phyloP scores from a whole-genome alignment of 768 basidiomycete genomes.

The Pulveroboletus ravenelii region DNA sequence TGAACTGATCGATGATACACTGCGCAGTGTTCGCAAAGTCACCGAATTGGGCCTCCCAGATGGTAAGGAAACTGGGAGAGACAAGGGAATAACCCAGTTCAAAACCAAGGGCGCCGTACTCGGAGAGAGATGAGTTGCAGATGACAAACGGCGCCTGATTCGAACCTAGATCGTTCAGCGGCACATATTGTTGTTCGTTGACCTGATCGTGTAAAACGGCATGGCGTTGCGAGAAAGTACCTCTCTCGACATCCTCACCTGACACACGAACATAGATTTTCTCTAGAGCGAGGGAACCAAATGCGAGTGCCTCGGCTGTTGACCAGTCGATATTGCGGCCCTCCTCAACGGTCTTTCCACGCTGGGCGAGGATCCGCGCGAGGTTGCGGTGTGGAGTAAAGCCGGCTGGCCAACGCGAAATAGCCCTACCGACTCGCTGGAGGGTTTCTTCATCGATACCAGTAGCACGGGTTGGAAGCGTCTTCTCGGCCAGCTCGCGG shows the following conservation, averaged over 20 bases:
- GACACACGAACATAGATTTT: slow-evolving; percentile 92
- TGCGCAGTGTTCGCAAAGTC: slow-evolving; percentile 98
- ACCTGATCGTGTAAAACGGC: slow-evolving; percentile 95
- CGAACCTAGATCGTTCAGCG: slow-evolving; percentile 82
- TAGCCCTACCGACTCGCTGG: slow-evolving; percentile 78
- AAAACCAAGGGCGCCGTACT: slow-evolving; percentile 92
- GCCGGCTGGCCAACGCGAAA: slow-evolving; percentile 79
- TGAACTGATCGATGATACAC: slow-evolving; percentile 98
- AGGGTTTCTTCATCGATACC: slow-evolving; percentile 75
- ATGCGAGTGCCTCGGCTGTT: slow-evolving; percentile 95
- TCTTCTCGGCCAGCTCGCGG: slow-evolving; percentile 87
- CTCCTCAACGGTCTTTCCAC: slow-evolving; percentile 89
- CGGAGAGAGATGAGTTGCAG: slow-evolving; percentile 95
- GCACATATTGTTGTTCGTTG: slow-evolving; percentile 86
- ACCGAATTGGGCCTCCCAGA: slow-evolving; percentile 99
- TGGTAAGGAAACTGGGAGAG: slow-evolving; percentile 84
- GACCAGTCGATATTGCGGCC: slow-evolving; percentile 96
- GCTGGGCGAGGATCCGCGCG: slow-evolving; percentile 80
- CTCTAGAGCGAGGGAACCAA: slow-evolving; percentile 90
- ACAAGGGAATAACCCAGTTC: slow-evolving; percentile 98
- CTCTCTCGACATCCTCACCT: slow-evolving; percentile 97
- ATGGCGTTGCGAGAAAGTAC: slow-evolving; percentile 98
- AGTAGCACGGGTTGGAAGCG: slow-evolving; percentile 86
- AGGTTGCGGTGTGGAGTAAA: slow-evolving; percentile 92
- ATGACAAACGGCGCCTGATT: slow-evolving; percentile 91